Base-by-base conservation (phyloP, 2,329 filamentous ascomycete species). In the Rutstroemia sp. region DNA sequence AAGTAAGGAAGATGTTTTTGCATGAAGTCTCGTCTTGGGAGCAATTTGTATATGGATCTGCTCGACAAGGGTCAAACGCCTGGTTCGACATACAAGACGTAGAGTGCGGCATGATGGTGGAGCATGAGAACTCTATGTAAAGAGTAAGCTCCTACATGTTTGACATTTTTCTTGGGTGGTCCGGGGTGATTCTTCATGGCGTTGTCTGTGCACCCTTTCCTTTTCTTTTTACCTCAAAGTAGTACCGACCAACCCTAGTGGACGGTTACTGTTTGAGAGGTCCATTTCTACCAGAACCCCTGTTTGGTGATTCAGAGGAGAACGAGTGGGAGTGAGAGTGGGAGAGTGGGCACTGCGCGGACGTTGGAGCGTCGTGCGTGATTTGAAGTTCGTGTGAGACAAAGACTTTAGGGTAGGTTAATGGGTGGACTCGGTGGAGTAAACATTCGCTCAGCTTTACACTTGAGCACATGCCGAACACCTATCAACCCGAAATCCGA, bases 61-160 rank as follows among this genome's bases (percentile, higher is more conserved):
- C 61, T 57, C 45, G 51, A 53, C 58, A 48, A 58, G 59, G 61
- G 55, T 60, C 57, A 65, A 65, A 66, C 65, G 57, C 58, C 58
- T 56, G 61, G 58, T 55, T 51, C 54, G 48, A 51, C 36, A 62
- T 61, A 54, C 63, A 62, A 66, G 64, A 67, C 65, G 62, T 34
- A 52, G 42, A 56, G 48, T 64, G 65, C 64, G 60, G 57, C 65
- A 67, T 62, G 39, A 61, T 49, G 57, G 63, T 64, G 62, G 63
- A 56, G 62, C 59, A 59, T 51, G 23, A 12, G 40, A 50, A 47
- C 47, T 57, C 48, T 21, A 58, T 60, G 45, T 57, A 63, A 60
- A 57, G 44, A 51, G 60, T 38, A 58, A 59, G 61, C 54, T 49
- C 45, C 52, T 57, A 59, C 38, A 40, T 36, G 53, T 55, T 55